Percentiles rank a stretch among this genome's conserved stretches.
Conservation (phyloP, 2,329 filamentous ascomycete genomes). For the Apiospora marii region DNA sequence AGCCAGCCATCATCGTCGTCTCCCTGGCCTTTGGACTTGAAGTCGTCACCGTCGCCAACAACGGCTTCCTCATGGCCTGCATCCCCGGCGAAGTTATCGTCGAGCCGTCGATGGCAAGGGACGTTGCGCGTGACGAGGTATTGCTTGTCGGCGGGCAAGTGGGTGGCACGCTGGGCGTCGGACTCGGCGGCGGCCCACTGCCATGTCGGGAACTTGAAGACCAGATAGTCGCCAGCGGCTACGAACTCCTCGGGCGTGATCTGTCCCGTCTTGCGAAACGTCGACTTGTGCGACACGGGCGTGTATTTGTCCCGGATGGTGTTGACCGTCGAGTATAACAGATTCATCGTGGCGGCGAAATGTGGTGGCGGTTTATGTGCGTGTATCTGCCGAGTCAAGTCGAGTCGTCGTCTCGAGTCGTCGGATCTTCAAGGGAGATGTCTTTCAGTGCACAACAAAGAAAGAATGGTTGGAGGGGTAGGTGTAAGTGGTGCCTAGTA, state of each 20-base stretch:
- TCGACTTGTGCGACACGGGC: slow-evolving; percentile 87
- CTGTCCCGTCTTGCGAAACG: slow-evolving; percentile 91
- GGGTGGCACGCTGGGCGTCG: slow-evolving; percentile 77
- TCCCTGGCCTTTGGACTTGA: slow-evolving; percentile 69
- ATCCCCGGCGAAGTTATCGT: slow-evolving; percentile 91
- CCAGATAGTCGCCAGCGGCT: slow-evolving; percentile 93
- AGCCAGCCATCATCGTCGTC: slow-evolving; percentile 91
- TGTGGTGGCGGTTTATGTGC: neutral
- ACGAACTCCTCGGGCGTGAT: slow-evolving; percentile 98
- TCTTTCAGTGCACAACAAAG: neutral
- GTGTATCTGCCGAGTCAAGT: neutral
- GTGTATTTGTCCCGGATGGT: slow-evolving; percentile 91
- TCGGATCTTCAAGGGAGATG: neutral
- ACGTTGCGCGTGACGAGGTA: slow-evolving; percentile 95
- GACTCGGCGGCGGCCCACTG: slow-evolving; percentile 91
- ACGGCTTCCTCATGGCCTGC: slow-evolving; percentile 87
- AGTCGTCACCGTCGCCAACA: slow-evolving; percentile 79
- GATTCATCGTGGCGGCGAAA: slow-evolving; percentile 70
- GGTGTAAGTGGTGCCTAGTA: slow-evolving; percentile 19
- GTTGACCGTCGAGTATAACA: slow-evolving; percentile 91
- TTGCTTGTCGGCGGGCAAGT: slow-evolving; percentile 90
- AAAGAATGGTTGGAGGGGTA: slow-evolving; percentile 6
- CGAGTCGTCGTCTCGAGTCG: slow-evolving; percentile 7
- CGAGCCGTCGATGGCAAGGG: slow-evolving; percentile 88
- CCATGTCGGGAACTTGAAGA: slow-evolving; percentile 99